These are phyloP conservation scores for Phoma herbarum DNA, from an alignment of 2,329 filamentous ascomycete genomes.

Conservation along the genomic window DNA sequence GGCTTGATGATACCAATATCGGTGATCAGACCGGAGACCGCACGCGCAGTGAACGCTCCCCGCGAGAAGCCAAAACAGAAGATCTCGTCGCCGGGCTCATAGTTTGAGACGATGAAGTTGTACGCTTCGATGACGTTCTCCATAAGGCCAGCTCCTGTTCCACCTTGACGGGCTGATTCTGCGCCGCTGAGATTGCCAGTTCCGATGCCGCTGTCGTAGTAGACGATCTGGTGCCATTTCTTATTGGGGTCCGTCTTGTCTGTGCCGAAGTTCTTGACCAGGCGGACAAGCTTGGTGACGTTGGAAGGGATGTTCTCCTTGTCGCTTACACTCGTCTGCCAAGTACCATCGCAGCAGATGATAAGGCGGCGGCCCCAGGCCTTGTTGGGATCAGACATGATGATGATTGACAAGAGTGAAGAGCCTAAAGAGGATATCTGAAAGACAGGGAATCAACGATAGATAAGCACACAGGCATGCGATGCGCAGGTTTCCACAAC, in stretches of 20 bases:
- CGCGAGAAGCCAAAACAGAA: slow-evolving; percentile 59
- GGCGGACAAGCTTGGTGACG: slow-evolving; percentile 47
- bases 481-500: background rate
- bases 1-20: slow-evolving; percentile 59
- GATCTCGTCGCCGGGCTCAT: slow-evolving; percentile 58
- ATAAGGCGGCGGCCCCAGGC: slow-evolving; percentile 47
- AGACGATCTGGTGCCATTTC: slow-evolving; percentile 49
- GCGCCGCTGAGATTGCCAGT: slow-evolving; percentile 41
- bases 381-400: slow-evolving; percentile 20
- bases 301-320: slow-evolving; percentile 48
- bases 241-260: slow-evolving; percentile 33
- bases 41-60: slow-evolving; percentile 57
- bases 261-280: slow-evolving; percentile 42
- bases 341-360: slow-evolving; percentile 51
- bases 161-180: slow-evolving; percentile 48
- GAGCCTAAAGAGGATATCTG: no score
- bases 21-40: slow-evolving; percentile 55
- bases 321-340: slow-evolving; percentile 45
- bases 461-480: background rate
- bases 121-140: slow-evolving; percentile 62
- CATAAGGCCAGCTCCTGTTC: slow-evolving; percentile 55
- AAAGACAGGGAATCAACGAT: no score
- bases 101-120: slow-evolving; percentile 62
- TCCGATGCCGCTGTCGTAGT: slow-evolving; percentile 49
- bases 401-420: background rate